Evolutionary conservation across 1,139 yeast species (phyloP), one percentile per base, ranked within the genome.

Genomic region (Geotrichum reessii): DNA sequence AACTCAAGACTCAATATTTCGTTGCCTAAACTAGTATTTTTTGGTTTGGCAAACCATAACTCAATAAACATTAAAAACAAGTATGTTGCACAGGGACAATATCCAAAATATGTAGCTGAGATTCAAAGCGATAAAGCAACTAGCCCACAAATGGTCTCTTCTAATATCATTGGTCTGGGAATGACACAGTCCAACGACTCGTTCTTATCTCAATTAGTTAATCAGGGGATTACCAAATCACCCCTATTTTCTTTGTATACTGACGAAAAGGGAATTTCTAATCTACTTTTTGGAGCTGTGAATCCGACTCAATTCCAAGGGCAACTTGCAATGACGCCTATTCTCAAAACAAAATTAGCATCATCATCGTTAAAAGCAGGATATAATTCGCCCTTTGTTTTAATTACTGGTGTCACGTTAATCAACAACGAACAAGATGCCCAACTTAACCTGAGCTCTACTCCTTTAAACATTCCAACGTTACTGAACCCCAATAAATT

Each of bases 401-500:
- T 85, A 14, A 69, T 87, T 57, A 78, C 82, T 2, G 81, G 81
- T 8, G 67, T 87, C 17, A 71, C 73, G 21, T 81, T 87, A 19
- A 75, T 78, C 53, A 71, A 76, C 31, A 63, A 68, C 12, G 74
- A 79, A 6, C 65, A 74, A 22, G 25, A 52, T 3, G 37, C 50
- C 5, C 54, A 58, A 22, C 42, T 54, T 17, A 51, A 50, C 46
- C 49, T 51, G 22, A 50, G 58, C 49, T 8, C 22, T 47, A 47
- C 17, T 12, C 53, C 53, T 22, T 55, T 57, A 21, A n/a, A 49
- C 21, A 47, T 79, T 22, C 87, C 93, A 0, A 86, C 85, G 0
- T 61, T 87, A 11, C 68, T 88, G 28, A 93, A 87, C 67, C 74
- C 88, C 2, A 74, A 89, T 60, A 74, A 79, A 40, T 64, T 73